phyloP scores from a whole-genome alignment of 2,329 filamentous ascomycete genomes.

The Trichoderma brevicompactum region DNA sequence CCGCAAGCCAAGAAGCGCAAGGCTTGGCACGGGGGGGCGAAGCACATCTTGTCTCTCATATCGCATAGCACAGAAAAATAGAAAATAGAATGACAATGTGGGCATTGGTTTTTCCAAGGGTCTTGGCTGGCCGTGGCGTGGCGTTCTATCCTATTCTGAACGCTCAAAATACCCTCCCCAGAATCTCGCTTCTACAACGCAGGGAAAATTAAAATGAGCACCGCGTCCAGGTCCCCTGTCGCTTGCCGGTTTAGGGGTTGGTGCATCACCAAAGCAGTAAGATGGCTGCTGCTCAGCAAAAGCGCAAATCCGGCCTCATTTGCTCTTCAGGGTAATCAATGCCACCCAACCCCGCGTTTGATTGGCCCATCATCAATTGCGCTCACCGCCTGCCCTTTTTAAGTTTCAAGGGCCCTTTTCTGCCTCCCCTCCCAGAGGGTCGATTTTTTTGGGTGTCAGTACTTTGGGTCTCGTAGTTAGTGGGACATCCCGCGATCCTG shows the following conservation, averaged over 20 bases:
- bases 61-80: not conserved
- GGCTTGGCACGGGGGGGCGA: constrained; percentile 8
- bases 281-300: not conserved
- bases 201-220: constrained; percentile 26
- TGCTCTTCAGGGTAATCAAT: constrained; percentile 16
- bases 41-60: not conserved
- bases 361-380: constrained; percentile 7
- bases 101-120: too few relatives aligned
- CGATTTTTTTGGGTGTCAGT: not conserved
- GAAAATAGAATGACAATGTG: too few relatives aligned
- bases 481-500: constrained; percentile 19
- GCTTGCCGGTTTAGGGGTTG: constrained; percentile 3
- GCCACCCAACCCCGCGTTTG: not conserved
- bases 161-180: not conserved
- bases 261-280: not conserved
- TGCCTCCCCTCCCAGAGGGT: not conserved
- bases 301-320: not conserved
- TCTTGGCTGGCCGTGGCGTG: too few relatives aligned
- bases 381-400: constrained; percentile 25
- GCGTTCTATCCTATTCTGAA: too few relatives aligned
- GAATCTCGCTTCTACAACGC: constrained; percentile 22
- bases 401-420: not conserved
- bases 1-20: not conserved
- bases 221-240: not conserved
- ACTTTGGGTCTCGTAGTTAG: not conserved